These are phyloP conservation scores for Ophiocordyceps sinensis DNA, from an alignment of 2,329 filamentous ascomycete species.

Conservation along the genomic window DNA sequence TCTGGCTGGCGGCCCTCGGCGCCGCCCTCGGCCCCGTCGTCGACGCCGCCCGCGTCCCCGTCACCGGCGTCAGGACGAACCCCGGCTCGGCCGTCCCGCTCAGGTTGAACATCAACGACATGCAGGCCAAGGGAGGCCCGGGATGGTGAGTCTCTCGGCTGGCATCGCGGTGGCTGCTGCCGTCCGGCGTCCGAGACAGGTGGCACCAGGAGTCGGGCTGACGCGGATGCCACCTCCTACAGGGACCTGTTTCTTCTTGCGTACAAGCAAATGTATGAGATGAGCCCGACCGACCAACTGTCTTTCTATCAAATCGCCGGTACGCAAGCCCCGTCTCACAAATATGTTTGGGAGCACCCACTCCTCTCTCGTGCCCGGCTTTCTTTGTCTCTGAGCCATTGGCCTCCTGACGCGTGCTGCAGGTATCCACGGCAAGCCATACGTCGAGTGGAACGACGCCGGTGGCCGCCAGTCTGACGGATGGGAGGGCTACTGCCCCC, in stretches of 20 bases:
- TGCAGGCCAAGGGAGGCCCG: slow-evolving; percentile 25
- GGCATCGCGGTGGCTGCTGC: background rate
- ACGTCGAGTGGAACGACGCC: slow-evolving; percentile 26
- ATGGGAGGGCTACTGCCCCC: slow-evolving; percentile 30
- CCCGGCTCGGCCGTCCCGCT: slow-evolving; percentile 25
- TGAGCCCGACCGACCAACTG: slow-evolving; percentile 22
- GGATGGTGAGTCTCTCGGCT: slow-evolving; percentile 27
- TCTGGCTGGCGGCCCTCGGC: slow-evolving; percentile 12
- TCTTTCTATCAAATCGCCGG: slow-evolving; percentile 38
- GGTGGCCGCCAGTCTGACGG: slow-evolving; percentile 14
- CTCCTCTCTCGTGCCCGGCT: no score
- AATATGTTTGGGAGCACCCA: no score
- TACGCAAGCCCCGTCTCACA: slow-evolving; percentile 6
- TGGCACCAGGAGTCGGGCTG: background rate
- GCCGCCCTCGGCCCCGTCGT: slow-evolving; percentile 8
- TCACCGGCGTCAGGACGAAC: slow-evolving; percentile 25
- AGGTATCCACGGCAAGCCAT: slow-evolving; percentile 29
- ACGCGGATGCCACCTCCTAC: background rate
- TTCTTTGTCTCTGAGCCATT: slow-evolving; percentile 1
- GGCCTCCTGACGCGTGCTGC: background rate
- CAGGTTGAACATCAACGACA: slow-evolving; percentile 31
- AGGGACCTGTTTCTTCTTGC: slow-evolving; percentile 37
- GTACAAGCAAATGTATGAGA: slow-evolving; percentile 26
- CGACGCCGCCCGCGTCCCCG: slow-evolving; percentile 12
- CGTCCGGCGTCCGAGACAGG: no score